These are phyloP conservation scores for Wickerhamomyces rabaulensis DNA, from an alignment of 805 yeast species.

Conservation along the genomic window DNA sequence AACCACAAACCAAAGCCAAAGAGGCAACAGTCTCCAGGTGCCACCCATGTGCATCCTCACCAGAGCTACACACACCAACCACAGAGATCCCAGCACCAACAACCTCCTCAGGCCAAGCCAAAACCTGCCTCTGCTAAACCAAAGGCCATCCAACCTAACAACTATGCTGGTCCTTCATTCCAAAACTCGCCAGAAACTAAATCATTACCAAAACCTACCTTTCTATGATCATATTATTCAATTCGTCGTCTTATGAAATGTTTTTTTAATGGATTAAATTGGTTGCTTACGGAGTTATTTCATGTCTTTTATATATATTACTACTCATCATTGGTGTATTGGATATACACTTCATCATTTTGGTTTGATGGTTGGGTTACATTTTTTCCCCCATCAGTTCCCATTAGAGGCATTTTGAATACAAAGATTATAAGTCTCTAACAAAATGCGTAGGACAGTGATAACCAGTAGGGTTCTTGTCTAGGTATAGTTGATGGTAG, in stretches of 20 bases:
- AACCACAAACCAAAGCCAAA: conserved; percentile 1
- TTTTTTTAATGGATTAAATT: not conserved
- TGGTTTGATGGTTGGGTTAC: not conserved
- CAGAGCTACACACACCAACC: not conserved
- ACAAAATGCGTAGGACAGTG: conserved; percentile 86
- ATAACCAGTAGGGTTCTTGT: conserved; percentile 79
- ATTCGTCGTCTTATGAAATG: not conserved
- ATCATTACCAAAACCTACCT: conserved; percentile 14
- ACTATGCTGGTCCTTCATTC: conserved; percentile 11
- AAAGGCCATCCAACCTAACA: not conserved
- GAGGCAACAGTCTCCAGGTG: not conserved
- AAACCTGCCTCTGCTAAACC: not conserved
- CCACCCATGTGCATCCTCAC: not conserved
- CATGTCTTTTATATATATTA: not conserved
- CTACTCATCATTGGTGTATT: not conserved
- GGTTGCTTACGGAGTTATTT: not conserved
- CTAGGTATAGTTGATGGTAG: conserved; percentile 82
- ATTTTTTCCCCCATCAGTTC: not conserved
- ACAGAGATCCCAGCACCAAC: not conserved
- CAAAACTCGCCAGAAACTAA: conserved; percentile 10
- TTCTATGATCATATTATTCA: conserved; percentile 5
- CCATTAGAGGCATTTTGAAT: not conserved
- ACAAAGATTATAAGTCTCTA: conserved; percentile 37
- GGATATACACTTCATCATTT: not conserved
- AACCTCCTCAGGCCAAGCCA: not conserved